Evolutionary conservation across 305 asterid species (phyloP).

Genomic region (Lippia alba): DNA sequence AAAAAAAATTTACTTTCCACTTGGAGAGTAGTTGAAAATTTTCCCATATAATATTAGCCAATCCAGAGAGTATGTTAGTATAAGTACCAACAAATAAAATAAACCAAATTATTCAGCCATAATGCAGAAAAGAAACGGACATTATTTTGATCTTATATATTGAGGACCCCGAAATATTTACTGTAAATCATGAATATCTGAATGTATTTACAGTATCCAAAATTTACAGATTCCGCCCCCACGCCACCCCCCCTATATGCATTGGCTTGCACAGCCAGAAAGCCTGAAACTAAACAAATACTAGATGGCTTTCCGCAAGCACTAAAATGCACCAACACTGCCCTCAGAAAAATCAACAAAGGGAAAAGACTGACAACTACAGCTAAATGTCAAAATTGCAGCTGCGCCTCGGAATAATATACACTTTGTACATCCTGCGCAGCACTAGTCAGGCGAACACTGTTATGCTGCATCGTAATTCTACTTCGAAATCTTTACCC

Average conservation of each 20-base stretch:
- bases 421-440: slow-evolving; percentile 64
- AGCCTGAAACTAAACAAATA: slow-evolving; percentile 40
- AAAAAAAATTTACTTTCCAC: no score
- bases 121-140: no score
- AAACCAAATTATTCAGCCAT: no score
- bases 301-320: slow-evolving; percentile 42
- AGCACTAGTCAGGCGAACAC: slow-evolving; percentile 30
- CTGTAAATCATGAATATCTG: slow-evolving; percentile 44
- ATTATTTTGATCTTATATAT: no score
- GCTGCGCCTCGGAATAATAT: slow-evolving; percentile 48
- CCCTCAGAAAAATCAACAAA: slow-evolving; percentile 12
- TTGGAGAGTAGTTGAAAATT: no score
- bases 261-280: slow-evolving; percentile 43
- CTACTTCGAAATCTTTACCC: slow-evolving; percentile 54
- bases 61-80: no score
- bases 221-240: slow-evolving; percentile 47
- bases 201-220: slow-evolving; percentile 72
- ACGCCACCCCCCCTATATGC: slow-evolving; percentile 37
- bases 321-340: slow-evolving; percentile 23
- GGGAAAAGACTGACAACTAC: slow-evolving; percentile 35
- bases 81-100: no score
- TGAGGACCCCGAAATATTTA: neutral
- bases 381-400: slow-evolving; percentile 61
- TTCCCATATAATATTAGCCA: no score
- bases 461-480: slow-evolving; percentile 24